Conservation (phyloP, 176 grass and related monocot genomes). For the Aegilops umbellulata region DNA sequence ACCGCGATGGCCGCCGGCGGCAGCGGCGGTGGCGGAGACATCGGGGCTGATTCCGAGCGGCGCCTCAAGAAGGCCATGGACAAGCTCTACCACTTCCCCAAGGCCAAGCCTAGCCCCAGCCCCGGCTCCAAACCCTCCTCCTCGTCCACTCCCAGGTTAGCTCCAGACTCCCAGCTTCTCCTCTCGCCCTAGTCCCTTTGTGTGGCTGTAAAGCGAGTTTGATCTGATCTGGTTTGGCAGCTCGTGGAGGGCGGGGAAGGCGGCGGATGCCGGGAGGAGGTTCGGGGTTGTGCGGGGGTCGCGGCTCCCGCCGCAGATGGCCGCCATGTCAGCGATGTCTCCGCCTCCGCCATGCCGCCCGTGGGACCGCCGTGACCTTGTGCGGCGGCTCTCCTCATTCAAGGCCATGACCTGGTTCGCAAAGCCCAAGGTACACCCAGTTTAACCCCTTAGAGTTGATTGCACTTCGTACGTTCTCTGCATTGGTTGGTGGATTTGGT, state of each 20-base stretch:
- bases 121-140: constrained; percentile 42
- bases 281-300: constrained; percentile 55
- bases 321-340: constrained; percentile 41
- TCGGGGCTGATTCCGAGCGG: constrained; percentile 65
- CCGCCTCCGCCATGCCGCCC: constrained; percentile 69
- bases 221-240: constrained; percentile 29
- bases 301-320: constrained; percentile 43
- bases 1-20: constrained; percentile 38
- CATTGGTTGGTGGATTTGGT: background rate
- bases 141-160: constrained; percentile 48
- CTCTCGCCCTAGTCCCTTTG: background rate
- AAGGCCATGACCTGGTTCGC: constrained; percentile 99
- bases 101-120: constrained; percentile 39
- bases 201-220: constrained; percentile 19
- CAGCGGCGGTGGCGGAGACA: constrained; percentile 32
- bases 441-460: background rate
- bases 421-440: constrained; percentile 77
- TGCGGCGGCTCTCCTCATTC: constrained; percentile 73
- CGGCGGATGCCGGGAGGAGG: constrained; percentile 33
- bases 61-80: constrained; percentile 91
- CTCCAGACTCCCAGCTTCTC: constrained; percentile 23
- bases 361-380: constrained; percentile 85
- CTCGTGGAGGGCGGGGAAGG: constrained; percentile 32
- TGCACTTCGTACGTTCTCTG: background rate
- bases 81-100: constrained; percentile 89